A percentile compares a stretch with the other conserved stretches of the same genome.
Conservation (phyloP, 163 green algal species). For the Smithsoniella earleae region DNA sequence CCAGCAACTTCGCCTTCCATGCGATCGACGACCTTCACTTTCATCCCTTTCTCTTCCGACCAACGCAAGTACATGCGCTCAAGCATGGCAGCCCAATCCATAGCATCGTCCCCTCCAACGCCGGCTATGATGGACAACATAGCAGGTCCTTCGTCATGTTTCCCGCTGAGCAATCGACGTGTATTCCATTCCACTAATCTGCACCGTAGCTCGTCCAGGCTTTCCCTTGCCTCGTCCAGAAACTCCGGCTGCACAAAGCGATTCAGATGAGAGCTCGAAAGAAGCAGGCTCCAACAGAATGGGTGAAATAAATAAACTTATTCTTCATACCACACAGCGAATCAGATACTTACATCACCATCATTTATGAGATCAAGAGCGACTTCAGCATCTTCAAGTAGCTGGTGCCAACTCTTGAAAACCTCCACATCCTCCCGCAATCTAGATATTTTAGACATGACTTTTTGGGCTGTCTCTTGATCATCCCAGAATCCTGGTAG, state of each 20-base stretch:
- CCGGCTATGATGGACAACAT: slow-evolving; percentile 67
- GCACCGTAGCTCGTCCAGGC: background rate
- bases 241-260: background rate
- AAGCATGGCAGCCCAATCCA: slow-evolving; percentile 89
- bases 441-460: background rate
- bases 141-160: slow-evolving; percentile 58
- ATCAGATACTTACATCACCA: too few relatives aligned
- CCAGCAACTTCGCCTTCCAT: slow-evolving; percentile 74
- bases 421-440: background rate
- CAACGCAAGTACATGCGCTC: slow-evolving; percentile 84
- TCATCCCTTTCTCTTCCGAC: slow-evolving; percentile 36
- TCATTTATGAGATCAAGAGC: slow-evolving; percentile 15
- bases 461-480: background rate
- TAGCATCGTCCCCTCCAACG: slow-evolving; percentile 76
- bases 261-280: background rate
- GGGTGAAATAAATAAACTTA: background rate
- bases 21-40: slow-evolving; percentile 42
- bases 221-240: background rate
- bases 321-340: background rate
- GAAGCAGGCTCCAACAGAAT: background rate
- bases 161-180: slow-evolving; percentile 59
- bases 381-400: background rate
- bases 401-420: background rate
- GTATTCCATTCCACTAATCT: slow-evolving; percentile 56
- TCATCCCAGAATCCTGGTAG: slow-evolving; percentile 11